Percentiles rank a stretch among this genome's conserved stretches.
phyloP scores from a whole-genome alignment of 306 rosid genomes.

The Luffa acutangula region DNA sequence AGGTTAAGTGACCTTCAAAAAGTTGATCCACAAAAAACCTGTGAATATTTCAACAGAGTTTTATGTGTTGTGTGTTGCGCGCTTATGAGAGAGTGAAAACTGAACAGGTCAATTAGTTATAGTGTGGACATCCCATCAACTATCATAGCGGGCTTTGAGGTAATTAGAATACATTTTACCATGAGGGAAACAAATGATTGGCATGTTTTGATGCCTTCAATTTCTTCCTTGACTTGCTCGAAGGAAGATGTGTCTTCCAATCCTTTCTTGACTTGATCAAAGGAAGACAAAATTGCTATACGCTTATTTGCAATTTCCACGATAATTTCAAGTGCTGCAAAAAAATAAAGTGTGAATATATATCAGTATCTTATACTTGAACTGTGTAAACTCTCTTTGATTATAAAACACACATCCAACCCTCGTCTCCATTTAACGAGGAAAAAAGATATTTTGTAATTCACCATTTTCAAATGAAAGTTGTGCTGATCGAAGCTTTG shows the following conservation, averaged over 20 bases:
- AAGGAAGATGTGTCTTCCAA: slow-evolving; percentile 34
- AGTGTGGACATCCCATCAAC: background rate
- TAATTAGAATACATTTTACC: background rate
- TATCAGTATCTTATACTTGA: background rate
- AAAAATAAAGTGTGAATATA: background rate
- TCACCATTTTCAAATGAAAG: slow-evolving; percentile 80
- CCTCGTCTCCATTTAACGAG: background rate
- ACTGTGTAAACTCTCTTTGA: background rate
- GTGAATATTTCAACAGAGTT: background rate
- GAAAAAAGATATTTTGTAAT: background rate
- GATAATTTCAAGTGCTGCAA: slow-evolving; percentile 62
- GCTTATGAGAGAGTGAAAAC: background rate
- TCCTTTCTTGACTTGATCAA: slow-evolving; percentile 39
- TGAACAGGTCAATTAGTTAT: background rate
- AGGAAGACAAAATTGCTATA: slow-evolving; percentile 38
- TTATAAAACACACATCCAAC: background rate
- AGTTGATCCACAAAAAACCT: no score
- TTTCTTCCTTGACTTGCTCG: slow-evolving; percentile 36
- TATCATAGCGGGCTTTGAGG: background rate
- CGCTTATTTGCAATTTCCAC: slow-evolving; percentile 70
- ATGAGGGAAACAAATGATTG: background rate
- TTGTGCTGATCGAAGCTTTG: slow-evolving; percentile 78
- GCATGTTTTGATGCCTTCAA: slow-evolving; percentile 9
- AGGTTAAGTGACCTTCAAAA: no score
- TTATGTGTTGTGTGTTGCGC: background rate